Percentiles rank a stretch among this genome's conserved stretches.
Evolutionary conservation across 495 filamentous ascomycete species (phyloP).

Genomic region (Pseudoneurospora amorphoporcata): DNA sequence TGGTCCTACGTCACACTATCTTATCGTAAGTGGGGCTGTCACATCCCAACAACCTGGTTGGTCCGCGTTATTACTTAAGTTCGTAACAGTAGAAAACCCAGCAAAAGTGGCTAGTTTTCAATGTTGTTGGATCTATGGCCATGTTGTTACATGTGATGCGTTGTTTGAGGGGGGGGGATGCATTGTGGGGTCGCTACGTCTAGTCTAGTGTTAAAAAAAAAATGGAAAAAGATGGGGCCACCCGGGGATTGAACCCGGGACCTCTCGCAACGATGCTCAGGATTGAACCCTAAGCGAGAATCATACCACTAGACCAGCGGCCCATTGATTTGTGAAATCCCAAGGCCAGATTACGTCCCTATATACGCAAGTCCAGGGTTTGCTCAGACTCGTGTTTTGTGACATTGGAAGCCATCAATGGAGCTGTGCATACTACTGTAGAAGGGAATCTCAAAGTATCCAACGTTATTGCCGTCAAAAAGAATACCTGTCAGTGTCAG

Average conservation of each 20-base stretch:
- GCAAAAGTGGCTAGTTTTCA: too few relatives aligned
- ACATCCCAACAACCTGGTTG: too few relatives aligned
- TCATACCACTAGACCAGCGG: neutral
- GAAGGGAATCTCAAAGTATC: neutral
- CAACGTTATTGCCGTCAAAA: neutral
- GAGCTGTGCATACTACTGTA: neutral
- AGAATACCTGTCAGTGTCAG: neutral
- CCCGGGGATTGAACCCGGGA: neutral
- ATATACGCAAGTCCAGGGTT: too few relatives aligned
- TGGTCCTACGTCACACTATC: too few relatives aligned
- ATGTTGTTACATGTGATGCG: too few relatives aligned
- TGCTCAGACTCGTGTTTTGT: neutral
- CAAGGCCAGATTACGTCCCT: too few relatives aligned
- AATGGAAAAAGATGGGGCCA: neutral
- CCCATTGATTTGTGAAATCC: neutral
- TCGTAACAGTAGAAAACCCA: too few relatives aligned
- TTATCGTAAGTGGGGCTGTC: too few relatives aligned
- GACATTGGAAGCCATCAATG: neutral
- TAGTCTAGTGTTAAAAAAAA: neutral
- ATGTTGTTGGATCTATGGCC: too few relatives aligned
- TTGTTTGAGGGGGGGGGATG: too few relatives aligned
- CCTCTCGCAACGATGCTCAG: neutral
- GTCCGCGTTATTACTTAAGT: too few relatives aligned
- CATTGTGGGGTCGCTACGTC: too few relatives aligned
- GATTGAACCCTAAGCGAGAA: neutral